Evolutionary conservation across 768 basidiomycete genomes (phyloP), one percentile per base, ranked within the genome.

Genomic region (Mycena filopes): DNA sequence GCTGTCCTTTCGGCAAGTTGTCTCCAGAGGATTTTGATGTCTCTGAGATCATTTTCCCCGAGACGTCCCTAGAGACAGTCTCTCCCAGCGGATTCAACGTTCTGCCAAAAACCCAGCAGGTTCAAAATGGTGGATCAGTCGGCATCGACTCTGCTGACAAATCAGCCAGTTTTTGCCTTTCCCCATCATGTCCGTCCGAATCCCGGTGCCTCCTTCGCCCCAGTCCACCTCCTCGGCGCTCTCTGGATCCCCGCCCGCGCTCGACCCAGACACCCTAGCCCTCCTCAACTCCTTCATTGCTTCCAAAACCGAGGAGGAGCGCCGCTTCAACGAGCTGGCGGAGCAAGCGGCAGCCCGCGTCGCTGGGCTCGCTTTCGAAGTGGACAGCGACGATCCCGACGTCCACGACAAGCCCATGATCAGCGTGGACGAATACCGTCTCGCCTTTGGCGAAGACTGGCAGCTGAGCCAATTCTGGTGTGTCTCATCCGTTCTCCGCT

Each of bases 391-490:
- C 20, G 69, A 67, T 28, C 67, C 71, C 41, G 38, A 51, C 0
- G 74, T 46, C 10, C 13, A 11, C 1, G 33, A 74, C 12, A 77
- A 78, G 54, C 75, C 77, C 3, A 81, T 83, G 77, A 75, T 83
- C 67, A 81, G 77, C 59, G 80, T 84, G 18, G 77, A 81, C 45
- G 82, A 83, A 63, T 84, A 80, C 63, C 75, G 78, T 29, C 66
- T 72, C 38, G 78, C 80, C 16, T 84, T 84, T 57, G 76, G 80
- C 20, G 83, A 84, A 73, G 82, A 83, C 73, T 84, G 83, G 83
- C 82, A 84, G 69, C 77, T 84, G 43, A 83, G 81, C 68, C 83
- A 84, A 72, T 83, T 84, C 64, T 84, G 83, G 82, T 83, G 72
- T 78, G 83, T 76, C 29, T 49, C 50, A 11, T 51, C 26, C 40